Evolutionary conservation across 73 alveolate genomes (phyloP).

Genomic region (Paramecium sonneborni): DNA sequence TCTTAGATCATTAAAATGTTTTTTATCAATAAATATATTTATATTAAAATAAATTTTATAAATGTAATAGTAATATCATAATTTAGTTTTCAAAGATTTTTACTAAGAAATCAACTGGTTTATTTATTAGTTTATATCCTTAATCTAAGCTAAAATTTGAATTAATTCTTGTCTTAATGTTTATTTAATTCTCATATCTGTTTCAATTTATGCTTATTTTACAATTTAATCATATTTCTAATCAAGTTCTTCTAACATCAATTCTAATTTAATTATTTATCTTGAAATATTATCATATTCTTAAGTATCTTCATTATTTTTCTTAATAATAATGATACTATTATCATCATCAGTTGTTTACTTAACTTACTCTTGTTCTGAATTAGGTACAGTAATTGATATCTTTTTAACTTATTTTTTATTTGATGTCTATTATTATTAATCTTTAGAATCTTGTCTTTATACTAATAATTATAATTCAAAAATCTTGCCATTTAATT

Average conservation of each 20-base stretch:
- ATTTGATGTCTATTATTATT: not conserved
- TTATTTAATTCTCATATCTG: not conserved
- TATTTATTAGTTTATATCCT: not conserved
- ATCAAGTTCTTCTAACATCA: constrained; percentile 6
- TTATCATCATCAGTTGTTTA: constrained; percentile 6
- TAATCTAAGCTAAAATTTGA: not conserved
- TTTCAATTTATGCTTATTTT: not conserved
- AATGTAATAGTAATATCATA: not conserved
- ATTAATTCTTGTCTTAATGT: not conserved
- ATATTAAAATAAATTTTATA: not conserved
- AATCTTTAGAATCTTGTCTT: not conserved
- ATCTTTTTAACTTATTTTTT: not conserved
- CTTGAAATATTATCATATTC: not conserved
- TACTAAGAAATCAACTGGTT: not conserved
- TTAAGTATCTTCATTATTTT: not conserved
- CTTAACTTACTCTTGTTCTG: not conserved
- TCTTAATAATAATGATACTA: not conserved
- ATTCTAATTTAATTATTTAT: not conserved
- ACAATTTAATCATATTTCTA: not conserved
- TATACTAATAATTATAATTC: not conserved
- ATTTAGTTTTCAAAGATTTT: constrained; percentile 8
- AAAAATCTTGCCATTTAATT: not conserved
- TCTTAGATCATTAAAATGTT: not conserved
- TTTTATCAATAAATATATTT: not conserved
- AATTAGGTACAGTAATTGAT: not conserved